Conservation (phyloP, 208 protist species). For the Tetramitus jugosus region DNA sequence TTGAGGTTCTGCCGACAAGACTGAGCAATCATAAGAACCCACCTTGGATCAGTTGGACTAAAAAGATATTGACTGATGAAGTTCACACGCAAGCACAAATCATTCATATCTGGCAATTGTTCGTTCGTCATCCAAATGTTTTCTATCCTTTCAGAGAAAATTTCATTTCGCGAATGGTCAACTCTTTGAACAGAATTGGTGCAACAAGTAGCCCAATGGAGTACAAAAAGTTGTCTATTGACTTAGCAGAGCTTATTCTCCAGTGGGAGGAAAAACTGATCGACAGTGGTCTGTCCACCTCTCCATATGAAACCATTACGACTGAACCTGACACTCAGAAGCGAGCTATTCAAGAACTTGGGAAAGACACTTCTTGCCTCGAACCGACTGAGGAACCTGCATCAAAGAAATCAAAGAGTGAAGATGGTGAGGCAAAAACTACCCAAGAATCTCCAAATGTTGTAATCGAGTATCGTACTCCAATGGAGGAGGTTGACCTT, state of each 20-base stretch:
- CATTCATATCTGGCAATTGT: not conserved
- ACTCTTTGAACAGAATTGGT: not conserved
- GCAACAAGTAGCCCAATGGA: not conserved
- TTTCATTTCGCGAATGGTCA: not conserved
- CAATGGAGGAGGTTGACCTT: not conserved
- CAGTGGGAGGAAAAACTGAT: not conserved
- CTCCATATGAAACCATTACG: no score
- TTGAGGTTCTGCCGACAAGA: not conserved
- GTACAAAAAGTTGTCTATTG: not conserved
- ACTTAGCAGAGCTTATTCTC: slow-evolving; percentile 8
- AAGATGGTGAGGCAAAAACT: no score
- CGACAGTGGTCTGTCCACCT: no score
- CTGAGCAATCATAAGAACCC: not conserved
- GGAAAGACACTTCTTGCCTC: no score
- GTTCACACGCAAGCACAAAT: not conserved
- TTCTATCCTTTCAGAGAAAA: not conserved
- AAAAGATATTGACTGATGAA: not conserved
- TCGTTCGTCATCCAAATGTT: slow-evolving; percentile 1
- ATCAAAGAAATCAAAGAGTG: not conserved
- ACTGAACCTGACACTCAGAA: no score
- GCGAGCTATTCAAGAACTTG: no score
- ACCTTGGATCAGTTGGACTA: not conserved
- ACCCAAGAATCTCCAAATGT: no score
- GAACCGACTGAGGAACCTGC: not conserved
- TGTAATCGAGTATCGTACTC: not conserved